Evolutionary conservation across 768 basidiomycete genomes (phyloP), one percentile per base, ranked within the genome.

Genomic region (Flagelloscypha sp.): DNA sequence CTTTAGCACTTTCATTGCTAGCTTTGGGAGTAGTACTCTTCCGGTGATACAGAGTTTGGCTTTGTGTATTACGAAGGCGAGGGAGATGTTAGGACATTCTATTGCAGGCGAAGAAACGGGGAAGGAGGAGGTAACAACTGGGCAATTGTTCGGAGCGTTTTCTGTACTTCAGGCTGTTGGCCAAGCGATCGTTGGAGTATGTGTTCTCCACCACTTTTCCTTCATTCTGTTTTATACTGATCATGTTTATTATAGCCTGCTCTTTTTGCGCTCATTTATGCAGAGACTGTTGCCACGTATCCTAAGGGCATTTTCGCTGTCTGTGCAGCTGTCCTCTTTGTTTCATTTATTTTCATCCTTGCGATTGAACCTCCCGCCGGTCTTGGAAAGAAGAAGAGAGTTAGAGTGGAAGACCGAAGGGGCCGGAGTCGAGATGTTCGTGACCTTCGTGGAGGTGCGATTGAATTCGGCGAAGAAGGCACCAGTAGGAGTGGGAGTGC

Each of bases 31-130:
- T 12, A 85, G 84, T 2, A 60, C 74, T 23, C 55, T 70, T 24
- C 85, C 86, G n/a, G 74, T 80, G 6, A 56, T 72, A 24, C 79
- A 85, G 27, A 83, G 80, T 48, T 61, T 89, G 31, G 82, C 82
- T 8, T 53, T 88, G 28, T 81, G 74, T 45, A 73, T 84, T 35
- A 39, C 63, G 40, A 71, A 75, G 43, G 57, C 62, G 12, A 57
- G 73, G 36, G 55, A 54, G 11, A 40, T 68, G 45, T n/a, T n/a
- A n/a, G n/a, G n/a, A n/a, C n/a, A n/a, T n/a, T n/a, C n/a, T n/a
- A 49, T 61, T 33, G 44, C 50, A 30, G n/a, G n/a, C n/a, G n/a
- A n/a, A n/a, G n/a, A n/a, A n/a, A n/a, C n/a, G n/a, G n/a, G n/a
- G n/a, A n/a, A n/a, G n/a, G n/a, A n/a, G n/a, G n/a, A n/a, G n/a